Conservation (phyloP, 2,329 filamentous ascomycete genomes). For the Colletotrichum lupini region DNA sequence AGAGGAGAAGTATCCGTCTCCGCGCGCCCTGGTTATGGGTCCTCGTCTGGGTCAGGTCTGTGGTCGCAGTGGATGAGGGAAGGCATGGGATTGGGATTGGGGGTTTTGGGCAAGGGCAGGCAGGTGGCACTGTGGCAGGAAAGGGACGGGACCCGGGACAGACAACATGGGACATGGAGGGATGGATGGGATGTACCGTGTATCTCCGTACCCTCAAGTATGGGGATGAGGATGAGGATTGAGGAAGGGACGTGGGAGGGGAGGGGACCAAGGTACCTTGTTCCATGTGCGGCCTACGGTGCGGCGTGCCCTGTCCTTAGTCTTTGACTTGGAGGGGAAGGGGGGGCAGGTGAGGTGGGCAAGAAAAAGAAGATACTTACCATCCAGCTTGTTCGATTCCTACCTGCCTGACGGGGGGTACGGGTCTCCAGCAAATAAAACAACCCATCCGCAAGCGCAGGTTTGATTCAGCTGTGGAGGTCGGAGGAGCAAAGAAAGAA, state of each 20-base stretch:
- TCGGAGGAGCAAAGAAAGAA: not conserved
- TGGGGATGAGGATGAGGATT: not conserved
- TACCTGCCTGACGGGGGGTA: not conserved
- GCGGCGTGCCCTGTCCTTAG: not conserved
- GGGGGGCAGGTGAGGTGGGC: not conserved
- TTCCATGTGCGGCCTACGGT: conserved; percentile 1
- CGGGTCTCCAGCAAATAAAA: conserved; percentile 6
- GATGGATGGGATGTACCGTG: not conserved
- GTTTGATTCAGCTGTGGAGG: not conserved
- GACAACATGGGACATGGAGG: not conserved
- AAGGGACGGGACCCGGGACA: not conserved
- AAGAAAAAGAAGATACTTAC: not conserved
- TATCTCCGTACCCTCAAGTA: not conserved
- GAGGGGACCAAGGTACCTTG: conserved; percentile 9
- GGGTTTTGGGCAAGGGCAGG: not conserved
- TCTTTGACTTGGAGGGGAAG: not conserved
- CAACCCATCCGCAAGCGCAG: not conserved
- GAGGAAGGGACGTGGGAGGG: not conserved
- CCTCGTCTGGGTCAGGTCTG: not conserved
- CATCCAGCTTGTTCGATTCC: not conserved
- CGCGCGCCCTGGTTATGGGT: not conserved
- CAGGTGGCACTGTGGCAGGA: not conserved
- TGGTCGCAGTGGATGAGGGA: conserved; percentile 1
- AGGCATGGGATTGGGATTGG: conserved; percentile 2
- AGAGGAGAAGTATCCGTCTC: not conserved